Base-by-base conservation (phyloP, 129 eudicot genomes). In the Sambucus nigra region DNA sequence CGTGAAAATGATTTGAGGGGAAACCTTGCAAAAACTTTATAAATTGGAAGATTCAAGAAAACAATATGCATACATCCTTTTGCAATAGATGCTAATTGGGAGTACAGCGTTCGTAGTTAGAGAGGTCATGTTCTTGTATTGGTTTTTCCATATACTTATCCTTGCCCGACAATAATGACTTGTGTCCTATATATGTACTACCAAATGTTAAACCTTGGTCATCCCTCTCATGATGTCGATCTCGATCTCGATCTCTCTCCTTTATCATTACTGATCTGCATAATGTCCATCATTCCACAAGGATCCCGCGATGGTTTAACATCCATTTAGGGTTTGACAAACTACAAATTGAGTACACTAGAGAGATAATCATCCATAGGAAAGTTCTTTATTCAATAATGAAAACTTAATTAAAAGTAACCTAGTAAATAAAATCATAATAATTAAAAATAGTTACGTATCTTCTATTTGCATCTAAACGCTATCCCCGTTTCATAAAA, bases 51-150 rank as follows among this genome's bases (percentile, higher is more conserved):
- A n/a, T n/a, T n/a, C n/a, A n/a, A n/a, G n/a, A n/a, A n/a, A n/a
- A n/a, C n/a, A n/a, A n/a, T n/a, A 53, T 31, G 7, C 80, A 27
- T 80, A 91, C 99, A 73, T 91, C 77, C 71, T 86, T 81, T 25
- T 95, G 99, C 45, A 91, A 74, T 65, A 86, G 94, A 19, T 94
- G 78, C 57, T 91, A 91, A 75, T 95, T 91, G 29, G 99, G 95
- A 45, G 95, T 69, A 80, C 99, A 91, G 56, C 72, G 67, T 56
- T 79, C 82, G 63, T 89, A 91, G 54, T 85, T 70, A 67, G 99
- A 91, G 46, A 91, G 87, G 69, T 91, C 99, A 61, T 86, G 87
- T 68, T 86, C 99, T 46, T 86, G 95, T 64, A 91, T 80, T 14
- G 95, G 86, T 70, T 82, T 91, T 23, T 76, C 78, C 59, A 70